Percentiles rank a stretch among this genome's conserved stretches.
These are phyloP conservation scores for Cryptococcus hybrid DNA, from an alignment of 1,284 basidiomycete genomes.

Conservation along the genomic window DNA sequence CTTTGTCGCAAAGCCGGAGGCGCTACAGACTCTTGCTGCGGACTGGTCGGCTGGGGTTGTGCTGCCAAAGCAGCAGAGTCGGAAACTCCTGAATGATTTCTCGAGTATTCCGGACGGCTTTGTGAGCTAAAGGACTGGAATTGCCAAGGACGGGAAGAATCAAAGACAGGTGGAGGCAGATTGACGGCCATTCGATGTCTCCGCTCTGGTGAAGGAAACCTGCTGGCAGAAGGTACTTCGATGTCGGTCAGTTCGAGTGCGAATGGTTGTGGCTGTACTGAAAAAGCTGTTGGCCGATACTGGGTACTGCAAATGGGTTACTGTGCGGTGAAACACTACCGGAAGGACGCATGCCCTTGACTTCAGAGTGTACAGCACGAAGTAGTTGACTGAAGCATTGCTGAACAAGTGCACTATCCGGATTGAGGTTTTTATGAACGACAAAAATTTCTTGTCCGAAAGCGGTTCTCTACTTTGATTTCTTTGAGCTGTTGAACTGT, in stretches of 20 bases:
- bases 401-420: background rate
- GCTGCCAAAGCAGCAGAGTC: too few relatives aligned
- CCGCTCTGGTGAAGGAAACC: conserved; percentile 1
- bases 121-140: too few relatives aligned
- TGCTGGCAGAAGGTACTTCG: background rate
- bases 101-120: too few relatives aligned
- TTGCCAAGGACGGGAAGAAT: too few relatives aligned
- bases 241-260: background rate
- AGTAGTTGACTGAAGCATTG: background rate
- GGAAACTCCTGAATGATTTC: too few relatives aligned
- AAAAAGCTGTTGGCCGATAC: too few relatives aligned
- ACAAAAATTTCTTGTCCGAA: conserved; percentile 7
- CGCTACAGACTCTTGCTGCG: too few relatives aligned
- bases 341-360: too few relatives aligned
- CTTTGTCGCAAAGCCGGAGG: background rate
- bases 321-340: too few relatives aligned
- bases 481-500: background rate
- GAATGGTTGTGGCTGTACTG: background rate
- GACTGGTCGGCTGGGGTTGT: too few relatives aligned
- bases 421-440: conserved; percentile 13
- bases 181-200: background rate
- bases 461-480: background rate
- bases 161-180: background rate
- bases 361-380: too few relatives aligned
- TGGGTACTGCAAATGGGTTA: too few relatives aligned